Evolutionary conservation across 805 yeast species (phyloP).

Genomic region (Candida ulmi): DNA sequence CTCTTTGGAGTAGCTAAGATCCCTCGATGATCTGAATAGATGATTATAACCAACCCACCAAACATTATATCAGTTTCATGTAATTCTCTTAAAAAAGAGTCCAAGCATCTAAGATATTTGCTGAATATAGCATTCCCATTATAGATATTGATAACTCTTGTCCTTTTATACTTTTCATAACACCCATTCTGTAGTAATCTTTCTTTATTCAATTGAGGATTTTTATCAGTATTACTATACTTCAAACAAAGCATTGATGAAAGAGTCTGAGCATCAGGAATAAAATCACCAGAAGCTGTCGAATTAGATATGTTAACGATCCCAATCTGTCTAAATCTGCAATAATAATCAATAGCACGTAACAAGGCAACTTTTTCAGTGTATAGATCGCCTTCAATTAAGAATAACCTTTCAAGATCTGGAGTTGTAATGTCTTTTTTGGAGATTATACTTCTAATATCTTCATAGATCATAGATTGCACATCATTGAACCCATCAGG

Average conservation of each 20-base stretch:
- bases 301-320: neutral
- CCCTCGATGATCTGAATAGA: neutral
- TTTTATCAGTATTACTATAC: no score
- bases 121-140: neutral
- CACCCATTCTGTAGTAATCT: neutral
- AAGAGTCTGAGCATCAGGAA: no score
- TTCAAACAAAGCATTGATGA: no score
- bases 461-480: neutral
- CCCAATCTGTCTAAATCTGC: neutral
- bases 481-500: no score
- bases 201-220: neutral
- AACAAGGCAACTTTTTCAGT: neutral
- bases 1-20: neutral
- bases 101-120: neutral
- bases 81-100: neutral
- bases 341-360: neutral
- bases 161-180: neutral
- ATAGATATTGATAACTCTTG: neutral
- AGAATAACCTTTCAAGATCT: neutral
- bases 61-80: neutral
- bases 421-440: neutral
- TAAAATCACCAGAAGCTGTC: no score
- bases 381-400: neutral
- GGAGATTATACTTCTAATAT: neutral
- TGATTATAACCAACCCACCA: neutral